These are phyloP conservation scores for Apiospora sp. DNA, from an alignment of 2,329 filamentous ascomycete species.

Conservation along the genomic window DNA sequence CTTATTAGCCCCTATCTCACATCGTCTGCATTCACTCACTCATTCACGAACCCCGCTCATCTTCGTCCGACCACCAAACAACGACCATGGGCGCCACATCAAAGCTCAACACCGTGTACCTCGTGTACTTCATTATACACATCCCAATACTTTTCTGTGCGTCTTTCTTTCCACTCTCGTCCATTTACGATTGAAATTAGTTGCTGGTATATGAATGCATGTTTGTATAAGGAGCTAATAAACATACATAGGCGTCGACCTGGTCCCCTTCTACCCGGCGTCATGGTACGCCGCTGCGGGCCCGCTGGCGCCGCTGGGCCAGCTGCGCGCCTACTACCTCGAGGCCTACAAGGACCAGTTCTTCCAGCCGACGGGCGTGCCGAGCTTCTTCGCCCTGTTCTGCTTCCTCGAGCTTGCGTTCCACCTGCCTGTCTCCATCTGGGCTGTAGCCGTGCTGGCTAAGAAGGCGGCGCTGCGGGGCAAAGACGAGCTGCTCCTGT, in stretches of 20 bases:
- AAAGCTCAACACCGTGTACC: constrained; percentile 42
- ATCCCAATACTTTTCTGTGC: constrained; percentile 44
- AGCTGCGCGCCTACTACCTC: constrained; percentile 57
- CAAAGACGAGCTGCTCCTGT: constrained; percentile 56
- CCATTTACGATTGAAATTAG: too few relatives aligned
- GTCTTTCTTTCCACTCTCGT: constrained; percentile 13
- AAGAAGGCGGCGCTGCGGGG: constrained; percentile 42
- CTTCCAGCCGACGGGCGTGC: constrained; percentile 49
- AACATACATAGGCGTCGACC: constrained; percentile 56
- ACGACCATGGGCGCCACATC: constrained; percentile 33
- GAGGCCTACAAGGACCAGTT: constrained; percentile 61
- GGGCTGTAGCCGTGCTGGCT: constrained; percentile 52
- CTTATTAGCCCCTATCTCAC: background rate
- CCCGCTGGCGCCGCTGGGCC: constrained; percentile 57
- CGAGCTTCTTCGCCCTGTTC: constrained; percentile 60
- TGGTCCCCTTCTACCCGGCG: constrained; percentile 60
- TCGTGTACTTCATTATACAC: constrained; percentile 44
- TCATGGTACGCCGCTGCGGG: constrained; percentile 48
- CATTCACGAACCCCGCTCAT: background rate
- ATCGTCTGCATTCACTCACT: background rate
- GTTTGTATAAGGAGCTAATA: background rate
- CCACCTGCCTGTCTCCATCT: constrained; percentile 59
- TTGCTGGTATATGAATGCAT: too few relatives aligned
- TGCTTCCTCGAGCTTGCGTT: constrained; percentile 58
- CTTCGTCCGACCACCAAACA: background rate